Evolutionary conservation across 169 alveolate genomes (phyloP), one percentile per base, ranked within the genome.

Genomic region (Babesia gibsoni): DNA sequence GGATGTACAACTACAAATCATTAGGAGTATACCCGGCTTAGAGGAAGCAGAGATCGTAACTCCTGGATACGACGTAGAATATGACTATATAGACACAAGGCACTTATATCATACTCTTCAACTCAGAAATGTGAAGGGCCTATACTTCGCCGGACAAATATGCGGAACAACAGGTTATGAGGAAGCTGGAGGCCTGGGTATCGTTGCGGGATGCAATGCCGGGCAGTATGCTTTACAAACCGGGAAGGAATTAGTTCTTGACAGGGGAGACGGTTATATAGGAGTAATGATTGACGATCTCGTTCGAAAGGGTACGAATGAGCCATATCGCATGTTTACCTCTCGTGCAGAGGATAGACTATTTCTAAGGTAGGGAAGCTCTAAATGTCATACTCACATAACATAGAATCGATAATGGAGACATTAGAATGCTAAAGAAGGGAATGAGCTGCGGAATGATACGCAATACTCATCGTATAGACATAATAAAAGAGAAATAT

Each of bases 131-230:
- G 52, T 94, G 9, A 58, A 65, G 23, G 89, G 89, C 0, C 72
- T 94, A 6, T 94, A 72, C 78, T 56, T 94, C 27, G 95, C 97
- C 2, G 98, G 98, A 1, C 95, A 94, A 52, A 92, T 94, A 25
- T 90, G 95, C 61, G 98, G 98, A 0, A 94, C 98, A 14, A 94
- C 98, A 5, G 98, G 98, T 5, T 94, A 94, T 84, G 98, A 94
- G 61, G 98, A 94, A 57, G 98, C 98, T 7, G 98, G 95, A 8
- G 92, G 95, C 4, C 83, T 91, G 59, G 98, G 98, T 7, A 53
- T 94, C 5, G 78, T 94, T 16, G 98, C 98, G 4, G 98, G 98
- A 5, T 75, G 89, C 48, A 94, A 94, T 64, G 97, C 97, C 14
- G 97, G 94, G 7, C 82, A 84, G 52, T n/a, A 41, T 80, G 23